Base-by-base conservation (phyloP, 805 yeast species). In the Wickerhamiella occidentalis region DNA sequence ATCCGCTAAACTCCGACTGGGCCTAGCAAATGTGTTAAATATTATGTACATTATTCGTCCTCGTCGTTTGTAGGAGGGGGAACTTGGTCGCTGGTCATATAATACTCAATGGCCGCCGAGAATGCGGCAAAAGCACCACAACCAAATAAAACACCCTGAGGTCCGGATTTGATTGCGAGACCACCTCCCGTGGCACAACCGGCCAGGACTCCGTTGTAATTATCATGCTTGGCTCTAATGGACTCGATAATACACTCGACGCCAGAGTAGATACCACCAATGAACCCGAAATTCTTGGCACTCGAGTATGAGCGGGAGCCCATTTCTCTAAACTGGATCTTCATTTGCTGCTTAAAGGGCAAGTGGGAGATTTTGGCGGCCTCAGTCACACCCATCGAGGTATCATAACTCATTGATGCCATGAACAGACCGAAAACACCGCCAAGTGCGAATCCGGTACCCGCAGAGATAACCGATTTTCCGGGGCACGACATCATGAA, bases 181-280 rank as follows among this genome's bases (percentile, higher is more conserved):
- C 95, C 96, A 29, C 95, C 98, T 40, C 98, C 98, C 1, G 98
- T 92, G 33, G 90, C 71, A 67, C 96, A 92, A 1, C 98, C 98
- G 3, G 97, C 97, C 40, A 78, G 74, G 2, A 85, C 78, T 41
- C 96, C 96, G 63, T 92, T 92, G 68, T 81, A 86, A 9, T 90
- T 76, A 65, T 92, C 98, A 60, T 83, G 87, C 60, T 85, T 87
- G 1, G 95, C 96, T 58, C 97, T 73, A 47, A 78, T 59, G 25
- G 92, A 78, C 64, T 88, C 96, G 45, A 88, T 77, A 41, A 80
- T 74, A 70, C 97, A 88, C 62, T 88, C 97, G 1, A 87, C 90
- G 40, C 95, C 96, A 6, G 95, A 76, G 64, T 82, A 88, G 25
- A 90, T 80, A 72, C 83, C 76, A 60, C 97, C 96, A 56, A 88